Percentiles rank a stretch among this genome's conserved stretches.
Conservation (phyloP, 345 rosid genomes). For the Melaleuca alternifolia region DNA sequence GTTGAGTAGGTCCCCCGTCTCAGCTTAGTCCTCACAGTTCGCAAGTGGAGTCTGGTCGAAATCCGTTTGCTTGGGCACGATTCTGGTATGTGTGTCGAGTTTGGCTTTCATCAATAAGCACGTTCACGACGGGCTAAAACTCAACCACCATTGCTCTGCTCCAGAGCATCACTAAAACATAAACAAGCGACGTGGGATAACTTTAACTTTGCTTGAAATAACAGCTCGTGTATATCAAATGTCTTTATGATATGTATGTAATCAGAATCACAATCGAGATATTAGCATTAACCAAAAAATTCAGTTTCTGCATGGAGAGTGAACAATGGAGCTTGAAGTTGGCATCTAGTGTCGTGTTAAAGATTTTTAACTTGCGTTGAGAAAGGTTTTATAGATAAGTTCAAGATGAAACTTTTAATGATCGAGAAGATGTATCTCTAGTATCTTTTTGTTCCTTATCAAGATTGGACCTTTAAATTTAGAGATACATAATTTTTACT, state of each 20-base stretch:
- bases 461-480: not conserved
- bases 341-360: not conserved
- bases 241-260: not conserved
- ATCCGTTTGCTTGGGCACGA: not conserved
- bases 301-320: not conserved
- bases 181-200: not conserved
- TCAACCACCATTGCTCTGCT: not conserved
- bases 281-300: not conserved
- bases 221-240: not conserved
- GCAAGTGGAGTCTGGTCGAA: not conserved
- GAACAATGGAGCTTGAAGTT: not conserved
- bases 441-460: not conserved
- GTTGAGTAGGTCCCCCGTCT: not conserved
- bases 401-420: not conserved
- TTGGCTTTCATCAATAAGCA: not conserved
- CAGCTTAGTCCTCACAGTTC: not conserved
- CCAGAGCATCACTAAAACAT: not conserved
- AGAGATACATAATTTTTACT: not conserved
- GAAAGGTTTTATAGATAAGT: not conserved
- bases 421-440: not conserved
- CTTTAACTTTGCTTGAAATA: not conserved
- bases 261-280: not conserved
- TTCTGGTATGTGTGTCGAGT: not conserved
- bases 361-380: not conserved
- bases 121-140: not conserved